Evolutionary conservation across 768 basidiomycete species (phyloP), one percentile per base, ranked within the genome.

Genomic region (Boletus pseudopeckii): DNA sequence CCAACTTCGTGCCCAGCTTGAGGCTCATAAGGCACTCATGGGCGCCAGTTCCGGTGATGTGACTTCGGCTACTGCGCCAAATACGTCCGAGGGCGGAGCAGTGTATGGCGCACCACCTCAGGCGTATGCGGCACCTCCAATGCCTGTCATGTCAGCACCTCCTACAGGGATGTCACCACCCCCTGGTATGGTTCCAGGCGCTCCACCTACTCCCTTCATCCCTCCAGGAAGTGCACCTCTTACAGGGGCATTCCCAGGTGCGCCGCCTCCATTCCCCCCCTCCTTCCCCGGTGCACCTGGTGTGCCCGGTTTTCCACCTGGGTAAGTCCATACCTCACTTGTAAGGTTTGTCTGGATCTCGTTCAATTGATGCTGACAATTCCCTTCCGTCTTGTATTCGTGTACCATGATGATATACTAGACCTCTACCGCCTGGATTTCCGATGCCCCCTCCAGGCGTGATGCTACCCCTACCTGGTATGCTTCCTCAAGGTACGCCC

Each of bases 11-110:
- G 84, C 86, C 0, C 91, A 95, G 68, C 80, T 98, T 4, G 85
- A 84, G 50, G 90, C 92, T 2, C 96, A 98, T 72, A 92, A 87
- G 68, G 88, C 88, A 7, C 79, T 98, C 41, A 98, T 99, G 96
- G 88, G 90, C 24, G 79, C 74, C 8, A 74, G 57, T 45, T 60
- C 80, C 6, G 57, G 67, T 10, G 62, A 76, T 8, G 67, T 72
- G 20, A 59, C 71, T 14, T 45, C 58, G 18, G 46, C 71, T 11
- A 59, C 73, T 14, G 63, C 76, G 2, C 64, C 74, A 11, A 77
- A 76, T 45, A 64, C 74, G 13, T 74, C 66, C 0, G 66, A 66
- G 17, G 53, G 73, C 58, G 67, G 81, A 34, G 80, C 77, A 5
- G 89, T 92, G 0, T 91, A 86, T 61, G 83, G 83, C 20, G 88